Percentiles rank a stretch among this genome's conserved stretches.
Conservation (phyloP, 148 eudicot genomes). For the Vaccinium macrocarpon region DNA sequence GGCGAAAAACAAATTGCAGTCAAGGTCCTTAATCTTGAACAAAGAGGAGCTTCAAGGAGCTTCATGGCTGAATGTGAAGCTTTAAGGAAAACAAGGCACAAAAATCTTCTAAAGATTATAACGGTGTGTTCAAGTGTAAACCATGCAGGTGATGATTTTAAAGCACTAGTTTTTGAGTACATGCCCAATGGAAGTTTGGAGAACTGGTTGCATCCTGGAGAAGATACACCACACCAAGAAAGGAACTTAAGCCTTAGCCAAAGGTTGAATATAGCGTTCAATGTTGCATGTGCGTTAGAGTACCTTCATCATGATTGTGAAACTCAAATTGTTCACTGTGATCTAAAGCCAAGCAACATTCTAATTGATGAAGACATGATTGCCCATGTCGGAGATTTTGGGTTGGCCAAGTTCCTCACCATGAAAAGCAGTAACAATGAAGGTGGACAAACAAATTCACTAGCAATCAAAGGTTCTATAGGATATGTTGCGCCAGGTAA, state of each 20-base stretch:
- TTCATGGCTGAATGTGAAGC: conserved; percentile 11
- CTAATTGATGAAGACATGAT: conserved; percentile 11
- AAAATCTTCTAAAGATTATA: conserved; percentile 3
- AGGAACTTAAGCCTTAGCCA: conserved; percentile 1
- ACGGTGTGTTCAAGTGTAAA: conserved; percentile 10
- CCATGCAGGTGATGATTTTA: conserved; percentile 1
- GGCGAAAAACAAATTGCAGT: not conserved
- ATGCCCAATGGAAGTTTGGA: no score
- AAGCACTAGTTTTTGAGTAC: conserved; percentile 9
- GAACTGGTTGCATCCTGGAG: not conserved
- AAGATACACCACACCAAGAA: not conserved
- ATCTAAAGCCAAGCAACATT: not conserved
- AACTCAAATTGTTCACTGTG: conserved; percentile 15
- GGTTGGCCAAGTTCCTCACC: conserved; percentile 17
- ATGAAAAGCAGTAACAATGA: not conserved
- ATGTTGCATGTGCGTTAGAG: conserved; percentile 9
- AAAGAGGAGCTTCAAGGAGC: conserved; percentile 7
- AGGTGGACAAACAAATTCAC: not conserved
- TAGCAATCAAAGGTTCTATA: not conserved
- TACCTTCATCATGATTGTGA: conserved; percentile 16
- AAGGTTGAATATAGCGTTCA: conserved; percentile 13
- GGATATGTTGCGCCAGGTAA: conserved; percentile 10
- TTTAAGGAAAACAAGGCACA: not conserved
- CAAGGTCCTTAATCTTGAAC: conserved; percentile 16
- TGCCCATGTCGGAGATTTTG: conserved; percentile 18